These are phyloP conservation scores for Pachyrhizus erosus DNA, from an alignment of 306 rosid species.

Conservation along the genomic window DNA sequence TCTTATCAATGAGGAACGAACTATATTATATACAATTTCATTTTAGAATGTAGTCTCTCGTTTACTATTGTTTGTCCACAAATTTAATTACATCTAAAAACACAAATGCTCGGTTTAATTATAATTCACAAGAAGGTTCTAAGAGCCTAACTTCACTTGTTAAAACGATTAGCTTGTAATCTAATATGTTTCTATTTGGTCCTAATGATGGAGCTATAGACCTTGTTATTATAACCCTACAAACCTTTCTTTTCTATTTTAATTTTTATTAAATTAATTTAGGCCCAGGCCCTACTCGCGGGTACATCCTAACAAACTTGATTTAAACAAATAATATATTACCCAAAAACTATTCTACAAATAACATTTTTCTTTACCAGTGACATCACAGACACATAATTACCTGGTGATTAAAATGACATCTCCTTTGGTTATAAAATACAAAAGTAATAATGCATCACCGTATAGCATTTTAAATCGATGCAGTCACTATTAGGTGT, in stretches of 20 bases:
- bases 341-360: background rate
- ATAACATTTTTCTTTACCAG: constrained; percentile 15
- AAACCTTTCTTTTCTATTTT: background rate
- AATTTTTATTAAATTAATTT: background rate
- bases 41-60: background rate
- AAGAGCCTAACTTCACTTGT: background rate
- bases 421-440: background rate
- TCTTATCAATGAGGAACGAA: background rate
- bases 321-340: constrained; percentile 15
- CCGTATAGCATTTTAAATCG: constrained; percentile 8
- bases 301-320: constrained; percentile 23
- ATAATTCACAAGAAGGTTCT: constrained; percentile 24
- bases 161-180: background rate
- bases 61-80: background rate
- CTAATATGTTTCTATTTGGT: constrained; percentile 11
- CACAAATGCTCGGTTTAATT: background rate
- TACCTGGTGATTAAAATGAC: background rate
- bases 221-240: background rate
- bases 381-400: constrained; percentile 24
- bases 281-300: constrained; percentile 19
- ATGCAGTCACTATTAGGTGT: constrained; percentile 23
- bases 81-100: background rate
- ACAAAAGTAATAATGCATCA: background rate
- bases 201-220: constrained; percentile 4
- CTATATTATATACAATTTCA: background rate